Evolutionary conservation across 345 rosid genomes (phyloP).

Genomic region (Gossypium anomalum): DNA sequence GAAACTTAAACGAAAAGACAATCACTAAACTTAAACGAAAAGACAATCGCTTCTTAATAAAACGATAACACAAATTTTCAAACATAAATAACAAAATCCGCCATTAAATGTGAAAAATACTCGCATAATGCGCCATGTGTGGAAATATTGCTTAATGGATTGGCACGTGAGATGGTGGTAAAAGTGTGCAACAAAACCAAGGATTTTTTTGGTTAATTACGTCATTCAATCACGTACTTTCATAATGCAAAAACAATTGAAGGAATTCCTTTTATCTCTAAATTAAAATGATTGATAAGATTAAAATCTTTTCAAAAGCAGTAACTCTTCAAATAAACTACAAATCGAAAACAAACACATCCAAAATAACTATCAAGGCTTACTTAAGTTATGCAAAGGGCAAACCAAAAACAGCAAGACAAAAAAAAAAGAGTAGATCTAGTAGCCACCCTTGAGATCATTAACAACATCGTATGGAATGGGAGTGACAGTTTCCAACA

Average conservation of each 20-base stretch:
- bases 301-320: conserved; percentile 9
- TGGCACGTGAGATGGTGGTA: no score
- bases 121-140: no score
- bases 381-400: background rate
- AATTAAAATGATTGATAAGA: conserved; percentile 11
- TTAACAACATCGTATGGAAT: conserved; percentile 74
- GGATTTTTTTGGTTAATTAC: no score
- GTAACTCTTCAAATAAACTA: background rate
- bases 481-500: conserved; percentile 64
- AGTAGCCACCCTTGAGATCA: conserved; percentile 79
- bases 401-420: background rate
- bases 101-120: no score
- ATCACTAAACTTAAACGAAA: no score
- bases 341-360: background rate
- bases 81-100: no score
- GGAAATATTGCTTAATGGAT: no score
- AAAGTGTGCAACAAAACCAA: no score
- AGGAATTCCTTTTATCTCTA: conserved; percentile 8
- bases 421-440: conserved; percentile 6
- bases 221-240: no score
- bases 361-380: background rate
- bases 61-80: no score
- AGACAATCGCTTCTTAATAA: no score
- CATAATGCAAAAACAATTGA: background rate
- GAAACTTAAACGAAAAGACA: no score